Conservation (phyloP, 176 grass and related monocot species). For the Leersia perrieri region DNA sequence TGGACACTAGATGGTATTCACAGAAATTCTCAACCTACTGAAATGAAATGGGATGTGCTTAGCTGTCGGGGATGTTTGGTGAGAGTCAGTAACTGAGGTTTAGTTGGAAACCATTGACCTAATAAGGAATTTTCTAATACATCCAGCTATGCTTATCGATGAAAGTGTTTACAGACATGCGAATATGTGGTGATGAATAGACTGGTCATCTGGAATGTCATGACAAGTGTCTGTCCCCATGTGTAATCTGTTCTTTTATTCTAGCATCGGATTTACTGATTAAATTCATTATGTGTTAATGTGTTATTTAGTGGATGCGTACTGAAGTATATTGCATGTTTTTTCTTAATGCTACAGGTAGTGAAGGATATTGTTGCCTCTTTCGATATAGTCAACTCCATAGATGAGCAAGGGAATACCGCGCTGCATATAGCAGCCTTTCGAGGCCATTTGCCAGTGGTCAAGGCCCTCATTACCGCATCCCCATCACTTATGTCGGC, state of each 20-base stretch:
- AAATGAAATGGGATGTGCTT: not conserved
- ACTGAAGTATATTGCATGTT: slow-evolving; percentile 17
- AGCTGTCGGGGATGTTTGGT: not conserved
- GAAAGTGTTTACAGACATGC: not conserved
- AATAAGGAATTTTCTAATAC: not conserved
- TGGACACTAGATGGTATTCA: not conserved
- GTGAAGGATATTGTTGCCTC: slow-evolving; percentile 52
- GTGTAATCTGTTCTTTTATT: not conserved
- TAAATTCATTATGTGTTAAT: not conserved
- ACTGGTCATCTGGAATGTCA: not conserved
- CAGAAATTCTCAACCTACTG: not conserved
- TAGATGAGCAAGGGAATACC: slow-evolving; percentile 80
- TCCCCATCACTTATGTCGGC: slow-evolving; percentile 45
- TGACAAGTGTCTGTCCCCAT: not conserved
- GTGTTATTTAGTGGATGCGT: not conserved
- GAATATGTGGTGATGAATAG: not conserved
- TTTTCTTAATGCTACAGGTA: slow-evolving; percentile 43
- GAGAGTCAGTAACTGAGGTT: not conserved
- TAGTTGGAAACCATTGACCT: not conserved
- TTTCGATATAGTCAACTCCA: slow-evolving; percentile 44
- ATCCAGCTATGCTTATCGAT: not conserved
- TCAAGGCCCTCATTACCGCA: slow-evolving; percentile 50
- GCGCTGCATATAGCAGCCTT: slow-evolving; percentile 84
- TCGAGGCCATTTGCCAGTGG: slow-evolving; percentile 59
- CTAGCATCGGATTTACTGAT: not conserved